Conservation (phyloP, 2,329 filamentous ascomycete genomes). For the Paecilomyces niveus region DNA sequence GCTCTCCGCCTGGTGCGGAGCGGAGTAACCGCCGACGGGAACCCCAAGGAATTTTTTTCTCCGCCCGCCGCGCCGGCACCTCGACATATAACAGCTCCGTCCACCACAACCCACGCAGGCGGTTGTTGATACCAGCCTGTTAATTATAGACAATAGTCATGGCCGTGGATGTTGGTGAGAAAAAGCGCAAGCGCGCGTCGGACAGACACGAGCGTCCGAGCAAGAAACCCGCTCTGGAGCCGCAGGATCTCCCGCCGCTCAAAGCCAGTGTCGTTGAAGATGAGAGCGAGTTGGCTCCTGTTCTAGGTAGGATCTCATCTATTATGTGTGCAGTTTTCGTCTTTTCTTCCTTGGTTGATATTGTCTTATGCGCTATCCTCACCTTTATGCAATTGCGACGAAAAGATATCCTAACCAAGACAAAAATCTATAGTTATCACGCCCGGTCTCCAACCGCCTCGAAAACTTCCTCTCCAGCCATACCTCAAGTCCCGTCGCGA, state of each 20-base stretch:
- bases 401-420: background rate
- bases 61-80: background rate
- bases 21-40: background rate
- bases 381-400: background rate
- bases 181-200: slow-evolving; percentile 46
- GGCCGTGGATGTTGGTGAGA: slow-evolving; percentile 32
- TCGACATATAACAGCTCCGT: background rate
- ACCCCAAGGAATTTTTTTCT: background rate
- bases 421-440: slow-evolving; percentile 20
- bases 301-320: slow-evolving; percentile 39
- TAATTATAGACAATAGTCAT: slow-evolving; percentile 14
- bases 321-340: background rate
- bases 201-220: slow-evolving; percentile 37
- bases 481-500: slow-evolving; percentile 46
- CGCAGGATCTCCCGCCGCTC: slow-evolving; percentile 32
- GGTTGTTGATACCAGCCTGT: background rate
- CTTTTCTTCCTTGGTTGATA: background rate
- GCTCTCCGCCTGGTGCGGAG: background rate
- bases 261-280: slow-evolving; percentile 42
- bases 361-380: background rate
- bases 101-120: background rate
- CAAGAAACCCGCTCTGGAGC: slow-evolving; percentile 41
- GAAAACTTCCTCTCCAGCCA: slow-evolving; percentile 26
- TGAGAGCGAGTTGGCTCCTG: slow-evolving; percentile 40
- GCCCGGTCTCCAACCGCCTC: slow-evolving; percentile 24